Evolutionary conservation across 179 eudicot species (phyloP).

Genomic region (Actinidia chinensis): DNA sequence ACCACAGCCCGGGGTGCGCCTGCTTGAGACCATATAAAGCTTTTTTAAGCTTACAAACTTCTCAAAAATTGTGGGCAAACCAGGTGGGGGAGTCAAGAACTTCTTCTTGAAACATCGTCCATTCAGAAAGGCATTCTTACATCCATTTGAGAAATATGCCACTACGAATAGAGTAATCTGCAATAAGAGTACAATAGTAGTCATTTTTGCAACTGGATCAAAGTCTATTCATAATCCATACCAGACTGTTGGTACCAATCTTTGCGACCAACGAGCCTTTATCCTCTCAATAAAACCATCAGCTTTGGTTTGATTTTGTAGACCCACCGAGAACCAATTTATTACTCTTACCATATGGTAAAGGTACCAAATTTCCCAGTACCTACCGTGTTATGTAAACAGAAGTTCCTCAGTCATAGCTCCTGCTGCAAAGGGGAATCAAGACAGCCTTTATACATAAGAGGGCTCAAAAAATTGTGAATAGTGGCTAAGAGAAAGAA

Average conservation of each 20-base stretch:
- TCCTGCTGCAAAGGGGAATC: too few relatives aligned
- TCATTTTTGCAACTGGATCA: neutral
- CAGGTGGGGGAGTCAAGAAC: too few relatives aligned
- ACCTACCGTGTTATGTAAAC: neutral
- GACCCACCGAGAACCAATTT: slow-evolving; percentile 8
- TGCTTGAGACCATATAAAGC: slow-evolving; percentile 9
- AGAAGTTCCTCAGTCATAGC: neutral
- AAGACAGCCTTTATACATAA: neutral
- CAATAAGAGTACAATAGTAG: neutral
- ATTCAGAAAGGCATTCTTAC: too few relatives aligned
- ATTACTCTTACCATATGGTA: neutral
- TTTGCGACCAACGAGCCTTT: neutral
- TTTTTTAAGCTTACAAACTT: neutral
- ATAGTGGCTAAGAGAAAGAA: too few relatives aligned
- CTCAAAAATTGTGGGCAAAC: too few relatives aligned
- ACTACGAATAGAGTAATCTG: too few relatives aligned
- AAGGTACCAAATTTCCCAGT: neutral
- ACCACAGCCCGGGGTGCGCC: neutral
- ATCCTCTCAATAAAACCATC: neutral
- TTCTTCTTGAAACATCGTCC: too few relatives aligned
- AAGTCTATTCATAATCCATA: neutral
- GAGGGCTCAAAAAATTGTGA: neutral
- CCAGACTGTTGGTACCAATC: too few relatives aligned
- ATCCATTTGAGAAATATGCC: too few relatives aligned
- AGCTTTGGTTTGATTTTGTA: neutral